Percentiles rank a stretch among this genome's conserved stretches.
Conservation (phyloP, 2,329 filamentous ascomycete genomes). For the Periconia macrospinosa region DNA sequence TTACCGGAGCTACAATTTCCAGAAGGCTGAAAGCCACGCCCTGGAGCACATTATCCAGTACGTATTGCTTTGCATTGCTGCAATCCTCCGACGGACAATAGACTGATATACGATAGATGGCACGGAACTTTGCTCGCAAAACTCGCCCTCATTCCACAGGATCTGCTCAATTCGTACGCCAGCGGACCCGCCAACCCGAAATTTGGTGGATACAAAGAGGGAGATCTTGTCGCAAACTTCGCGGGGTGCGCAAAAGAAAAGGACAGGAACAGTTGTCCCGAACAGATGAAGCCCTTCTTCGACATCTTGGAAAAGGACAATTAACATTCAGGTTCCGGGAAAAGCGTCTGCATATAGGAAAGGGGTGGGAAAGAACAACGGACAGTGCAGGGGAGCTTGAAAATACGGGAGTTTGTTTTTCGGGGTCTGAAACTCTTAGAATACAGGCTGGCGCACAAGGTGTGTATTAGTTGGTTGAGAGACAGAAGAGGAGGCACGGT, state of each 20-base stretch:
- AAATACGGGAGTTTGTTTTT: neutral
- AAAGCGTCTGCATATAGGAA: neutral
- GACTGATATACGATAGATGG: constrained; percentile 66
- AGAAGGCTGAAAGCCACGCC: constrained; percentile 90
- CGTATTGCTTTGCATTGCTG: constrained; percentile 19
- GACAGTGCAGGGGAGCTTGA: neutral
- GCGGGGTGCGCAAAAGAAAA: constrained; percentile 65
- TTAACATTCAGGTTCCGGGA: neutral
- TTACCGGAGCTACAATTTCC: constrained; percentile 93
- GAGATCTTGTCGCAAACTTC: constrained; percentile 83
- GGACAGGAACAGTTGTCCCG: constrained; percentile 60
- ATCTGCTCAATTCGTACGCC: constrained; percentile 77
- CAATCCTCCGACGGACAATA: neutral
- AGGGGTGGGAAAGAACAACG: no score
- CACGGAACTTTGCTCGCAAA: constrained; percentile 93
- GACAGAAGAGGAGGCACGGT: neutral
- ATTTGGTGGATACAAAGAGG: constrained; percentile 71
- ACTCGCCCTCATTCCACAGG: constrained; percentile 85
- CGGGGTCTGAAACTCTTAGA: neutral
- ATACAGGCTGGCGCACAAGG: neutral
- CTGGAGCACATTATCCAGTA: constrained; percentile 64
- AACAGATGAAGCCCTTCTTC: constrained; percentile 64
- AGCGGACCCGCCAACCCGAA: constrained; percentile 29
- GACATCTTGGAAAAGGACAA: constrained; percentile 23
- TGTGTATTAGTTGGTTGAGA: neutral